Base-by-base conservation (phyloP, 805 yeast species). In the Starmera dryadoides region DNA sequence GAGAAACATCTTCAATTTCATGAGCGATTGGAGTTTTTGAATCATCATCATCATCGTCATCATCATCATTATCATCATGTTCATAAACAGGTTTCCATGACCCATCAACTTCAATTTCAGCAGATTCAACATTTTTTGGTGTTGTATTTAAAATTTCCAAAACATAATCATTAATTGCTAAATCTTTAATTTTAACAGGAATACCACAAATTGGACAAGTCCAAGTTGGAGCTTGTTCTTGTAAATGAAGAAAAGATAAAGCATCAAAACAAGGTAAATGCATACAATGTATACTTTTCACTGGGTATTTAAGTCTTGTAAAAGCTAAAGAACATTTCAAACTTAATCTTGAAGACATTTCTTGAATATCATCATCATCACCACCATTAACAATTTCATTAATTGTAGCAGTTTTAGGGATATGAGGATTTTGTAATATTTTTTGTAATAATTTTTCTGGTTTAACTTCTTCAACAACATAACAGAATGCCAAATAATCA, bases 201-300 rank as follows among this genome's bases (percentile, higher is more conserved):
- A 60, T 63, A 44, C 73, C 74, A 56, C 98, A 93, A 4, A 86
- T 70, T 0, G 97, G 96, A 54, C 98, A 93, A 37, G 64, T 63
- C 97, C 97, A 91, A 0, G 85, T 75, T 0, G 96, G 83, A 0
- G 84, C 76, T 54, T 83, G 91, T 40, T 69, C 68, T 56, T 91
- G 98, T 33, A 88, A 68, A 51, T 77, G 75, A 9, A 93, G 49
- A 53, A 75, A 93, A 33, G 85, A 75, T 28, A 69, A 58, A 0
- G 86, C 89, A 60, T 93, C 98, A 57, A 89, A 86, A 55, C 98
- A 89, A 51, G 85, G 91, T 14, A 87, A 62, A 60, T 93, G 98
- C 28, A 71, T 64, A 61, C 98, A 93, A 35, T 60, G 65, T 1
- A 69, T 61, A 1, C 95, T 77, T 47, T 86, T 75, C 1, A 79